Conservation (phyloP, 306 rosid species). For the Alnus rubra region DNA sequence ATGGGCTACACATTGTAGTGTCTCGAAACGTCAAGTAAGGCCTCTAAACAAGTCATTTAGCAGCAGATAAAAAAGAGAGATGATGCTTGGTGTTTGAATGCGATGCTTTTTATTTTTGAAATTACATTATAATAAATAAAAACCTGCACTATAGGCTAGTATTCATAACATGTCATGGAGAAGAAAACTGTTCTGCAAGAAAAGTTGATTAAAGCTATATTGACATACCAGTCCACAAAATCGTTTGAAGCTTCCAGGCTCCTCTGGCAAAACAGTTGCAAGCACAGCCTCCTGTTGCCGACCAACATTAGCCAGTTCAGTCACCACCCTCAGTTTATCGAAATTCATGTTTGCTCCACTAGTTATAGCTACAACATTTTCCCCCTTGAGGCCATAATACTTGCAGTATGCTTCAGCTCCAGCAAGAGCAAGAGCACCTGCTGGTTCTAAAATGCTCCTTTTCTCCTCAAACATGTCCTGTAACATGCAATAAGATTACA, state of each 20-base stretch:
- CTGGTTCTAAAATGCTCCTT: conserved; percentile 94
- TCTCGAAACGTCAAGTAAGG: background rate
- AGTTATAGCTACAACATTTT: conserved; percentile 77
- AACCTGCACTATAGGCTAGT: too few species aligned
- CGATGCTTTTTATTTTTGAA: too few species aligned
- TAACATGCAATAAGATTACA: conserved; percentile 30
- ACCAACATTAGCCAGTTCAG: conserved; percentile 97
- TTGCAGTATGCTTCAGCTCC: conserved; percentile 99
- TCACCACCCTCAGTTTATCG: conserved; percentile 80
- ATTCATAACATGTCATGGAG: conserved; percentile 19
- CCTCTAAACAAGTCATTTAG: too few species aligned
- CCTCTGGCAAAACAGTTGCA: conserved; percentile 73
- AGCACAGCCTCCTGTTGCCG: conserved; percentile 90
- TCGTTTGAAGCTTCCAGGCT: conserved; percentile 82
- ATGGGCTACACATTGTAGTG: background rate
- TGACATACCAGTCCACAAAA: conserved; percentile 76
- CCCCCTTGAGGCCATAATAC: conserved; percentile 82
- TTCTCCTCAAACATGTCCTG: conserved; percentile 99
- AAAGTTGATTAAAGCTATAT: conserved; percentile 3
- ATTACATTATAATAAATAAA: too few species aligned
- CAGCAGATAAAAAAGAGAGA: too few species aligned
- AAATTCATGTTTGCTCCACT: conserved; percentile 99
- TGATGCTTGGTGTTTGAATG: too few species aligned
- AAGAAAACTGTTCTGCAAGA: background rate
- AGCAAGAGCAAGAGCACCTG: conserved; percentile 97